Evolutionary conservation across 1,284 basidiomycete genomes (phyloP), one percentile per base, ranked within the genome.

Genomic region (Trametes sp.): DNA sequence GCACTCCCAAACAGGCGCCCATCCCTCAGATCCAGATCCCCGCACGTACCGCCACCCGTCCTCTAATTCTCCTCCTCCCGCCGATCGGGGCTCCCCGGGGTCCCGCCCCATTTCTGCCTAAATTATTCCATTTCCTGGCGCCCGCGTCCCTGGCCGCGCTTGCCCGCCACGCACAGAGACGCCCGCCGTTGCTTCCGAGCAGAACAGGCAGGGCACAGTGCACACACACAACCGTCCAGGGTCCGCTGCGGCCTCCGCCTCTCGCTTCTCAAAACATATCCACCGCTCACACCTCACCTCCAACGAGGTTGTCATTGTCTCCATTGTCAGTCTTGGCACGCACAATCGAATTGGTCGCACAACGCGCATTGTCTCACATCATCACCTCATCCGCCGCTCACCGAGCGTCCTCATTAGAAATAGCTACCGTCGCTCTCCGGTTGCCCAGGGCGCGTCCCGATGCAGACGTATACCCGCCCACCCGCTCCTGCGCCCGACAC

Each of bases 11-110:
- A 33, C 42, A 52, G 44, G 46, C 62, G 62, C 62, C 62, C 53
- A 36, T 45, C 57, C 41, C 11, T 29, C 45, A 59, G 45, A 46
- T 59, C 52, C 26, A 59, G 62, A 59, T 59, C 62, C 54, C 57
- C 44, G 41, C 57, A 33, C 13, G 44, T 38, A 59, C 58, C 51
- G 58, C 58, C 58, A 59, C 58, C 38, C 49, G 48, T 31, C 57
- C 51, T 58, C 61, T 58, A 24, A 54, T 62, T 23, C 14, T 23
- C 44, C 21, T 44, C 16, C 24, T 9, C 16, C 16, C 48, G 48
- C 48, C 23, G 4, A 13, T 13, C 42, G 21, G 14, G 36, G 13
- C 44, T 57, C 13, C 23, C 44, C 61, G 50, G 51, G 61, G 51
- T 54, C 52, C n/a, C 26, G 6, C 58, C 24, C 41, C 28, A 19